Evolutionary conservation across 305 asterid genomes (phyloP).

Genomic region (Solanum hybrid): DNA sequence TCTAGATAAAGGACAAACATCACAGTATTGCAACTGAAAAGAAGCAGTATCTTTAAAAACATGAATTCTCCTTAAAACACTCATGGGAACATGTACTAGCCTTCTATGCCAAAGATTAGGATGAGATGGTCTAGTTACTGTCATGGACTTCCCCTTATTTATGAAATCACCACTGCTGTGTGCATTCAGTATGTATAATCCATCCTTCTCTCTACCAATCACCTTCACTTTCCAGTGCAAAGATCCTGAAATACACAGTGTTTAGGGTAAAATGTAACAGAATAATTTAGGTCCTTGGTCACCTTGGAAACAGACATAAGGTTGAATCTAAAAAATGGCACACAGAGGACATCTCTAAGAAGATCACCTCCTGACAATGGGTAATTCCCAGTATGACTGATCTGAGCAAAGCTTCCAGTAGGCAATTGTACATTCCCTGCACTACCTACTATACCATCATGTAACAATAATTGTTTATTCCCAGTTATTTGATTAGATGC

Average conservation of each 20-base stretch:
- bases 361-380: not conserved
- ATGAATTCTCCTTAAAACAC: not conserved
- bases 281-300: not conserved
- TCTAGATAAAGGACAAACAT: not conserved
- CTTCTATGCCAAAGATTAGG: not conserved
- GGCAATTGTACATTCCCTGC: not conserved
- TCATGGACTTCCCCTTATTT: not conserved
- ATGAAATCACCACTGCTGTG: accelerated
- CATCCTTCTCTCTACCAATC: not conserved
- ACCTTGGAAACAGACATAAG: not conserved
- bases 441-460: not conserved
- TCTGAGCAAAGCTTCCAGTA: not conserved
- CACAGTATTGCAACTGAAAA: not conserved
- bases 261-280: not conserved
- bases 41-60: not conserved
- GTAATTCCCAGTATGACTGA: not conserved
- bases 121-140: not conserved
- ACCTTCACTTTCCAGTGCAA: not conserved
- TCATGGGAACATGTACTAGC: not conserved
- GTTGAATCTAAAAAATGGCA: not conserved
- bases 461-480: not conserved
- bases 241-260: not conserved
- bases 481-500: not conserved
- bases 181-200: not conserved
- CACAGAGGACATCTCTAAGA: not conserved